A percentile compares a stretch with the other conserved stretches of the same genome.
Conservation (phyloP, 192 early-diverging fungal genomes). For the Coemansia sp. region DNA sequence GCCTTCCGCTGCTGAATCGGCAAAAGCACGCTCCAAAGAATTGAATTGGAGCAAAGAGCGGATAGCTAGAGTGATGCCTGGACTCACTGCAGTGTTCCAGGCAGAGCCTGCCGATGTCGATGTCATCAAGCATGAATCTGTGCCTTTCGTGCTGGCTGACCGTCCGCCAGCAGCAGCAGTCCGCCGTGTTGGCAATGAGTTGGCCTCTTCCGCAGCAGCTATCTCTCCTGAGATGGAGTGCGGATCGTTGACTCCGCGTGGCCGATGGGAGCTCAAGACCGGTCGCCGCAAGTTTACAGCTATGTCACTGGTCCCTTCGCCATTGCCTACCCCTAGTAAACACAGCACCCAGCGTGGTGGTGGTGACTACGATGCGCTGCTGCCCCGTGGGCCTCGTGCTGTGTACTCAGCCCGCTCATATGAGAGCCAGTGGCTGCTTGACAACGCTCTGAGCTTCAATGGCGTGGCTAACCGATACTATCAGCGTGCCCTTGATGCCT, state of each 20-base stretch:
- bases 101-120: conserved; percentile 21
- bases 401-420: conserved; percentile 41
- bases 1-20: conserved; percentile 14
- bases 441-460: conserved; percentile 18
- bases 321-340: background rate
- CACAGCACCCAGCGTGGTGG: background rate
- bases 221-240: conserved; percentile 38
- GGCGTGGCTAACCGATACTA: conserved; percentile 24
- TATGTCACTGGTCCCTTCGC: conserved; percentile 33
- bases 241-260: conserved; percentile 45
- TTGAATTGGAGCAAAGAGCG: conserved; percentile 26
- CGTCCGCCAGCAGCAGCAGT: background rate
- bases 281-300: conserved; percentile 47
- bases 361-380: conserved; percentile 12
- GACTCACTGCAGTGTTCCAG: conserved; percentile 27
- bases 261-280: conserved; percentile 47
- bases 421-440: conserved; percentile 50
- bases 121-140: conserved; percentile 10
- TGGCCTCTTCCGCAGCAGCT: background rate
- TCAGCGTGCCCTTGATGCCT: conserved; percentile 18
- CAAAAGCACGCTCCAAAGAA: conserved; percentile 18
- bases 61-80: conserved; percentile 16
- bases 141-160: conserved; percentile 1
- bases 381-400: conserved; percentile 37
- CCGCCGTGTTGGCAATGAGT: conserved; percentile 9